Evolutionary conservation across 257 asterid species (phyloP).

Genomic region (Phtheirospermum japonicum): DNA sequence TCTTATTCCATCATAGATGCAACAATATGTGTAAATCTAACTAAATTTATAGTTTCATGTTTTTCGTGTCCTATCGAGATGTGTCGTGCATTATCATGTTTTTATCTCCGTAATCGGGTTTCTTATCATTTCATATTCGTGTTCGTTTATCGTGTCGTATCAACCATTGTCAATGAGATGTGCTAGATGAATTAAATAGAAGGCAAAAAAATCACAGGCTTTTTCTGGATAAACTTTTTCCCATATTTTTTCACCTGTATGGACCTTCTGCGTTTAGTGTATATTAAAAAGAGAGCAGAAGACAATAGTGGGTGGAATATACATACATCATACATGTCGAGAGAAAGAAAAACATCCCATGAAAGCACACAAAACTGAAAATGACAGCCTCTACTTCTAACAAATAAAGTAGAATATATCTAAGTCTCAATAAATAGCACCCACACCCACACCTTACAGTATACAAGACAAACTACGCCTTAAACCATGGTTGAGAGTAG

Average conservation of each 20-base stretch:
- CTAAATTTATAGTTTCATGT: no score
- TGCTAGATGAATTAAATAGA: no score
- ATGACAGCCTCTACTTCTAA: background rate
- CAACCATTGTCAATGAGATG: no score
- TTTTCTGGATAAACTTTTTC: background rate
- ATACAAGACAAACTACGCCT: background rate
- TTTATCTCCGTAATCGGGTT: no score
- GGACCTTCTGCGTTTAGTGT: background rate
- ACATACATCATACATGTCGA: background rate
- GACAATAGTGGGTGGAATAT: constrained; percentile 1
- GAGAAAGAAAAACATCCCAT: background rate
- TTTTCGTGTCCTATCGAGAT: no score
- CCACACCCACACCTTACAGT: no score
- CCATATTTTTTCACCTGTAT: background rate
- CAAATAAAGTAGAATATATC: background rate
- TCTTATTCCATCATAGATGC: no score
- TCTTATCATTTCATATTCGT: no score
- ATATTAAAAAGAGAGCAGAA: background rate
- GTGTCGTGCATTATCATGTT: no score
- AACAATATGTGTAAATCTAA: no score
- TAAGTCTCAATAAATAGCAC: background rate
- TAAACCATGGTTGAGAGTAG: background rate
- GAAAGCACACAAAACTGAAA: background rate
- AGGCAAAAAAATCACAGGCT: no score
- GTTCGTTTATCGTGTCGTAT: no score